Conservation (phyloP, 768 basidiomycete species). For the Naganishia kalamii region DNA sequence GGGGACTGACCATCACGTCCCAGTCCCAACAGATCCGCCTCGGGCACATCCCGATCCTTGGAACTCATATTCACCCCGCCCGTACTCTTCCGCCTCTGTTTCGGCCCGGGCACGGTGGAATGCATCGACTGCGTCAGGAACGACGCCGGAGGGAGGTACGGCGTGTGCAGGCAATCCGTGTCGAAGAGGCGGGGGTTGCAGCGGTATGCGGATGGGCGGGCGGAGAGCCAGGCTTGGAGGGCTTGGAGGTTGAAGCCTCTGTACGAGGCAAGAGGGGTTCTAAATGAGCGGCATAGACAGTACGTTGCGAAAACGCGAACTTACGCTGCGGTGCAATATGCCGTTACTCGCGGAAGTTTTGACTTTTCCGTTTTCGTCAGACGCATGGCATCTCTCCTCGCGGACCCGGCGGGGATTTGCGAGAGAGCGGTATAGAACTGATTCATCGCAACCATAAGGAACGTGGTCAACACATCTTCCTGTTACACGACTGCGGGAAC, state of each 20-base stretch:
- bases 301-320: slow-evolving; percentile 25
- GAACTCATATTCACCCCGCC: slow-evolving; percentile 2
- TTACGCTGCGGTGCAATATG: slow-evolving; percentile 87
- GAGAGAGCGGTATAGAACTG: slow-evolving; percentile 92
- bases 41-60: slow-evolving; percentile 14
- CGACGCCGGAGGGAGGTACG: slow-evolving; percentile 59
- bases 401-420: slow-evolving; percentile 88
- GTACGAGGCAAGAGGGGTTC: background rate
- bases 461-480: background rate
- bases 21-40: slow-evolving; percentile 42
- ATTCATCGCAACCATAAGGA: too few relatives aligned
- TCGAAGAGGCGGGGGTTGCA: slow-evolving; percentile 83
- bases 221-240: slow-evolving; percentile 80
- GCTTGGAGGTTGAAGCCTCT: slow-evolving; percentile 86
- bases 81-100: slow-evolving; percentile 47
- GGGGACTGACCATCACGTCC: slow-evolving; percentile 19
- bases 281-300: background rate
- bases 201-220: slow-evolving; percentile 71
- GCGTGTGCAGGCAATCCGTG: slow-evolving; percentile 80
- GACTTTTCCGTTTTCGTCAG: slow-evolving; percentile 88
- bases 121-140: slow-evolving; percentile 60
- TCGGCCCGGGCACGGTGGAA: slow-evolving; percentile 60
- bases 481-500: slow-evolving; percentile 7
- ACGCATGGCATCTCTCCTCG: slow-evolving; percentile 77
- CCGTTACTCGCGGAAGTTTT: slow-evolving; percentile 90